phyloP scores from a whole-genome alignment of 225 moss, liverwort and hornwort species.

The Neckera pumila region DNA sequence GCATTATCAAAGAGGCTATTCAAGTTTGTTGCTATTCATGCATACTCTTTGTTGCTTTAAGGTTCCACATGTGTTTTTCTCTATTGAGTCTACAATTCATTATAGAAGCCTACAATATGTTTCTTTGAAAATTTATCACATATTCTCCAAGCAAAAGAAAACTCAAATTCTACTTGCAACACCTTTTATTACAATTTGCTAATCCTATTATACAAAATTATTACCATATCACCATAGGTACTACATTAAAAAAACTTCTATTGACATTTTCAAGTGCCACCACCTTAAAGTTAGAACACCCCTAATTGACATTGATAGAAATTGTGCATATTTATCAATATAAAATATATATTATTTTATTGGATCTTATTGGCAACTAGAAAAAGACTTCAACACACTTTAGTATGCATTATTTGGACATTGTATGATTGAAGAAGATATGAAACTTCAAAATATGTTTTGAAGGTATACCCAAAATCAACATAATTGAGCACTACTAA shows the following conservation, averaged over 20 bases:
- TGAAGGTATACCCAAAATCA: background rate
- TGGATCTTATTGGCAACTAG: background rate
- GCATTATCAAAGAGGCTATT: background rate
- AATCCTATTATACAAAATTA: background rate
- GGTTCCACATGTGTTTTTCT: background rate
- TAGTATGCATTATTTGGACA: background rate
- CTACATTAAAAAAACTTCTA: background rate
- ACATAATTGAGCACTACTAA: background rate
- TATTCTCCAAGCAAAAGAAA: background rate
- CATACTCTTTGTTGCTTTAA: background rate
- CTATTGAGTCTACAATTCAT: background rate
- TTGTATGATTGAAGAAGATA: background rate
- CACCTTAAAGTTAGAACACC: background rate
- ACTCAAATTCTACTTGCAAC: background rate
- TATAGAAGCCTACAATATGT: background rate
- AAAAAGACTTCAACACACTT: background rate
- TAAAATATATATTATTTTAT: background rate
- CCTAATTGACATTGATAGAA: background rate
- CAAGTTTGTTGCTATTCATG: accelerated
- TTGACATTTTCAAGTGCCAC: background rate
- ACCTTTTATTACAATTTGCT: background rate
- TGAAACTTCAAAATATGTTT: background rate
- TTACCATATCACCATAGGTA: accelerated
- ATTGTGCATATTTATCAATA: background rate
- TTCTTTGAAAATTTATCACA: background rate